Evolutionary conservation across 1,284 basidiomycete species (phyloP).

Genomic region (Bjerkandera adusta): DNA sequence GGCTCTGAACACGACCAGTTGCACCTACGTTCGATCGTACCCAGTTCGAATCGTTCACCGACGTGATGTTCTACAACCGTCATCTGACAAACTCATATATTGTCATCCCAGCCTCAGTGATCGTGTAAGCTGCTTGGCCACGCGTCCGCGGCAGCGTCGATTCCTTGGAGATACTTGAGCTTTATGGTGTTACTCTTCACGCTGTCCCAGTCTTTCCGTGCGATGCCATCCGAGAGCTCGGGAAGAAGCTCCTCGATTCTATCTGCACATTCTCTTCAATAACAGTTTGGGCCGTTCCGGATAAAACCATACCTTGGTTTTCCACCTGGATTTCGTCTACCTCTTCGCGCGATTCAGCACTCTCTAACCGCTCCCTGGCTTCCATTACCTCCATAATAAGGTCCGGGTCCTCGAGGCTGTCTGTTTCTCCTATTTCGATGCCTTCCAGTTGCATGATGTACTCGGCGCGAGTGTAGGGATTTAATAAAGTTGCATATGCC

Average conservation of each 20-base stretch:
- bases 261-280: constrained; percentile 35
- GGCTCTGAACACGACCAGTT: too few relatives aligned
- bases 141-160: constrained; percentile 63
- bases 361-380: constrained; percentile 77
- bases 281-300: neutral
- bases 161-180: constrained; percentile 77
- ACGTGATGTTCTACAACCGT: too few relatives aligned
- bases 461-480: constrained; percentile 64
- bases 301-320: constrained; percentile 52
- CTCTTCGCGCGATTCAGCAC: constrained; percentile 48
- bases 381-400: constrained; percentile 84
- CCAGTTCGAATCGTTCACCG: too few relatives aligned
- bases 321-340: constrained; percentile 51
- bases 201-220: constrained; percentile 48
- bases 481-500: constrained; percentile 68
- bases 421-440: constrained; percentile 64
- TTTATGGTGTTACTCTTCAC: constrained; percentile 65
- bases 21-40: too few relatives aligned
- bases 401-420: constrained; percentile 70
- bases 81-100: neutral
- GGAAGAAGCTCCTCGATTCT: constrained; percentile 48
- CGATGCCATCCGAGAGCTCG: constrained; percentile 53
- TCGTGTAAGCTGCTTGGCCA: constrained; percentile 35
- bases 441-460: constrained; percentile 72
- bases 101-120: constrained; percentile 16